Percentiles rank a stretch among this genome's conserved stretches.
Conservation (phyloP, 805 yeast species). For the Hanseniaspora clermontiae region DNA sequence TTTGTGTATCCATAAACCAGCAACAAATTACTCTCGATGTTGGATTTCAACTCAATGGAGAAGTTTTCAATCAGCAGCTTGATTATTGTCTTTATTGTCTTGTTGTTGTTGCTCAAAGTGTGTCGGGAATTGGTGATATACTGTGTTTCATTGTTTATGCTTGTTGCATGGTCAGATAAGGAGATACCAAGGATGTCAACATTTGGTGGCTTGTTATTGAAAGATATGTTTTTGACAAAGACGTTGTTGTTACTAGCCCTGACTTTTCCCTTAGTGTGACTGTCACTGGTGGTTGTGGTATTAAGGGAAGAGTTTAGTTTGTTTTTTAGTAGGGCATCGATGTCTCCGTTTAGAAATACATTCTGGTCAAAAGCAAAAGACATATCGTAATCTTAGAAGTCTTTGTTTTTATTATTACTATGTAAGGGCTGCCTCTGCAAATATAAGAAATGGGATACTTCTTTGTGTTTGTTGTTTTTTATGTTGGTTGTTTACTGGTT, state of each 20-base stretch:
- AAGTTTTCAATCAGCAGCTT: slow-evolving; percentile 26
- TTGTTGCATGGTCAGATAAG: slow-evolving; percentile 24
- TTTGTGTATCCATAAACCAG: slow-evolving; percentile 22
- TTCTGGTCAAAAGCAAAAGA: slow-evolving; percentile 25
- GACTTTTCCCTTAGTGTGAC: slow-evolving; percentile 3
- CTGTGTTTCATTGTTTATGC: slow-evolving; percentile 24
- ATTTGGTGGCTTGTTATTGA: slow-evolving; percentile 15
- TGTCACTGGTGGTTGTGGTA: slow-evolving; percentile 1
- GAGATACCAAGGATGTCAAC: slow-evolving; percentile 23
- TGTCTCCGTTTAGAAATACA: slow-evolving; percentile 24
- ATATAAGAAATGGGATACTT: too few relatives aligned
- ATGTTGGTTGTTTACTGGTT: too few relatives aligned
- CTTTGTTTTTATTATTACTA: too few relatives aligned
- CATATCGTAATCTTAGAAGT: slow-evolving; percentile 15
- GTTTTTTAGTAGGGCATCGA: slow-evolving; percentile 23
- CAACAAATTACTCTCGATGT: slow-evolving; percentile 27
- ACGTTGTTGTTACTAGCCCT: slow-evolving; percentile 12
- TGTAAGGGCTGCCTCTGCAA: too few relatives aligned
- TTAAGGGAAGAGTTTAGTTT: slow-evolving; percentile 22
- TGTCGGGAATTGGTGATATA: slow-evolving; percentile 16
- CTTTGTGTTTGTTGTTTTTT: too few relatives aligned
- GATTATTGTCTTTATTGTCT: slow-evolving; percentile 26
- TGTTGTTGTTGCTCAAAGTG: slow-evolving; percentile 23
- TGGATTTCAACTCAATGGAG: slow-evolving; percentile 25
- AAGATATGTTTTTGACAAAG: slow-evolving; percentile 16